Evolutionary conservation across 2,329 filamentous ascomycete species (phyloP).

Genomic region (Lachnellula arida): DNA sequence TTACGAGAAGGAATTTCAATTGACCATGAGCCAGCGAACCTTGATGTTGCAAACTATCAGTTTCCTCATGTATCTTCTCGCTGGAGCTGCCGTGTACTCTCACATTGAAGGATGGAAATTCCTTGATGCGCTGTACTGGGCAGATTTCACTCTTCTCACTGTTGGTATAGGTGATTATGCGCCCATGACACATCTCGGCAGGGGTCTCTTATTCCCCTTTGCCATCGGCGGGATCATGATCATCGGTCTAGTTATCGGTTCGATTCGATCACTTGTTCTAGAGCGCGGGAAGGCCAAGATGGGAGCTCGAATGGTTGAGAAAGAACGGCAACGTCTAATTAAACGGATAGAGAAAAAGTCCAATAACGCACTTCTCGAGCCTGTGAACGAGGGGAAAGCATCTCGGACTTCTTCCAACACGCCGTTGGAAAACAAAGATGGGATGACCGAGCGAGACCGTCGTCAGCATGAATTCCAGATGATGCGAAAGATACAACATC

Average conservation of each 20-base stretch:
- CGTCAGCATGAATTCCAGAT: conserved; percentile 68
- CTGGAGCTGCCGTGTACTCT: conserved; percentile 73
- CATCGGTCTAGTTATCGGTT: conserved; percentile 76
- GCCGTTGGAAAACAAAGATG: background rate
- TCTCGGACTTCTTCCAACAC: conserved; percentile 9
- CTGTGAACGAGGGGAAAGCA: conserved; percentile 25
- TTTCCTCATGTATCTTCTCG: conserved; percentile 74
- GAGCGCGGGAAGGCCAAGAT: conserved; percentile 52
- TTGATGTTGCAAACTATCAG: conserved; percentile 87
- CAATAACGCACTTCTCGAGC: conserved; percentile 45
- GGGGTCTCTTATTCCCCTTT: conserved; percentile 76
- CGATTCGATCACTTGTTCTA: conserved; percentile 63
- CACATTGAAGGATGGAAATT: conserved; percentile 70
- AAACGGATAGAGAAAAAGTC: conserved; percentile 42
- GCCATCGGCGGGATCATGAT: conserved; percentile 79
- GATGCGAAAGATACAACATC: conserved; percentile 75
- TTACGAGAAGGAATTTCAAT: conserved; percentile 72
- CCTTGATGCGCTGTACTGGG: conserved; percentile 75
- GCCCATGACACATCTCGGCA: conserved; percentile 48
- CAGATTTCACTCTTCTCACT: conserved; percentile 65
- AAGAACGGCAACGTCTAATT: conserved; percentile 48
- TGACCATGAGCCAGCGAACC: conserved; percentile 78
- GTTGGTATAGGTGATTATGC: conserved; percentile 57
- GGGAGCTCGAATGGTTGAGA: conserved; percentile 55
- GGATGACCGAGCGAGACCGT: conserved; percentile 49